Evolutionary conservation across 2,329 filamentous ascomycete genomes (phyloP).

Genomic region (Lizonia empirigonia): DNA sequence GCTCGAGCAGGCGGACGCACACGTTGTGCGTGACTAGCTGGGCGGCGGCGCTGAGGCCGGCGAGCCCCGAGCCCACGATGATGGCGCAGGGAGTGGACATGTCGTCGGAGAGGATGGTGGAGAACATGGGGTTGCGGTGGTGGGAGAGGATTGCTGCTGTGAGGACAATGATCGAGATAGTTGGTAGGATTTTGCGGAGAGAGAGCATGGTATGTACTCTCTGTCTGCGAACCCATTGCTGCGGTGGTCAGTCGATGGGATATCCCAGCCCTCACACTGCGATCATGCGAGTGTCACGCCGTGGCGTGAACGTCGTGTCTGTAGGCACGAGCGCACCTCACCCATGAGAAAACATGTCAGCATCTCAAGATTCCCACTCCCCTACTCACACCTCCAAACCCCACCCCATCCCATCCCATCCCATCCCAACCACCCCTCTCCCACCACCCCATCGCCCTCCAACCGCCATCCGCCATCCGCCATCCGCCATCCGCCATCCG

Average conservation of each 20-base stretch:
- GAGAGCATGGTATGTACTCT: neutral
- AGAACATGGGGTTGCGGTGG: slow-evolving; percentile 2
- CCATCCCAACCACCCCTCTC: too few species aligned
- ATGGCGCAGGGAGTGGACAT: slow-evolving; percentile 52
- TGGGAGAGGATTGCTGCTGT: neutral
- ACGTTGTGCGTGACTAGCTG: slow-evolving; percentile 60
- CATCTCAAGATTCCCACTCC: neutral
- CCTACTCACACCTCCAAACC: too few species aligned
- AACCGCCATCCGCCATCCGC: too few species aligned
- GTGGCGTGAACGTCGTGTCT: neutral
- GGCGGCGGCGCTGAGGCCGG: slow-evolving; percentile 65
- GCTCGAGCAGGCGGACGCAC: slow-evolving; percentile 64
- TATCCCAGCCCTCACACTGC: neutral
- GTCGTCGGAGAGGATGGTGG: slow-evolving; percentile 7
- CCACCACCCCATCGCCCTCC: too few species aligned
- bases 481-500: too few species aligned
- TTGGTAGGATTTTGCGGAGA: neutral
- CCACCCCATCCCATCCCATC: too few species aligned
- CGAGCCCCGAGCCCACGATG: slow-evolving; percentile 69
- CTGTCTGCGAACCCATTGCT: neutral
- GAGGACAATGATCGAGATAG: neutral
- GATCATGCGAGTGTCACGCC: slow-evolving; percentile 21
- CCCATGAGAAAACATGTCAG: too few species aligned
- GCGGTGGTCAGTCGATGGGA: slow-evolving; percentile 9
- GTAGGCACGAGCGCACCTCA: too few species aligned